Evolutionary conservation across 2,329 filamentous ascomycete genomes (phyloP).

Genomic region (Colletotrichum lentis): DNA sequence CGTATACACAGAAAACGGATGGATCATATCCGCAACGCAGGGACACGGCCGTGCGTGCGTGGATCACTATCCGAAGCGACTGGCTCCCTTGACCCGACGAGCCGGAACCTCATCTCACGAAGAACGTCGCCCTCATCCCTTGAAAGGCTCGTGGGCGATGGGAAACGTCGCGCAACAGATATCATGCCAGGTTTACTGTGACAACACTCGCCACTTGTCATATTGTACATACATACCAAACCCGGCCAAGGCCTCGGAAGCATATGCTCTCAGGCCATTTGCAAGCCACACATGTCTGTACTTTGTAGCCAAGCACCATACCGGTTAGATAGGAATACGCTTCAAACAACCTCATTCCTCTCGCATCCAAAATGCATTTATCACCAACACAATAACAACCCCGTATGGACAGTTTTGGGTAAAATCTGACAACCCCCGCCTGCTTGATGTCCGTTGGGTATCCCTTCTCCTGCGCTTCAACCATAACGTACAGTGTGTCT

Average conservation of each 20-base stretch:
- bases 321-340: constrained; percentile 26
- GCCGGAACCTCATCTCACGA: constrained; percentile 19
- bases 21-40: no score
- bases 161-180: not conserved
- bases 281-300: constrained; percentile 25
- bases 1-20: not conserved
- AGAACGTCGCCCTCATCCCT: constrained; percentile 14
- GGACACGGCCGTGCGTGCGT: not conserved
- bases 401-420: constrained; percentile 11
- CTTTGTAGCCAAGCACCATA: not conserved
- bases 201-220: not conserved
- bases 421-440: constrained; percentile 29
- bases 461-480: constrained; percentile 29
- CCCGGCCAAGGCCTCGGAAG: constrained; percentile 9
- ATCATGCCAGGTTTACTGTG: not conserved
- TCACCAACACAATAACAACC: constrained; percentile 22
- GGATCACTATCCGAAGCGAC: not conserved
- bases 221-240: constrained; percentile 9
- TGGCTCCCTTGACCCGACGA: constrained; percentile 25
- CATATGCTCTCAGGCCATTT: constrained; percentile 29
- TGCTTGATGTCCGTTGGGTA: constrained; percentile 33
- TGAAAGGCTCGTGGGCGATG: not conserved
- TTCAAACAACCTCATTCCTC: constrained; percentile 28
- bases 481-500: constrained; percentile 27
- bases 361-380: constrained; percentile 21